Percentiles rank a stretch among this genome's conserved stretches.
phyloP scores from a whole-genome alignment of 352 stramenopile species.

The Aphanomyces stellatus region DNA sequence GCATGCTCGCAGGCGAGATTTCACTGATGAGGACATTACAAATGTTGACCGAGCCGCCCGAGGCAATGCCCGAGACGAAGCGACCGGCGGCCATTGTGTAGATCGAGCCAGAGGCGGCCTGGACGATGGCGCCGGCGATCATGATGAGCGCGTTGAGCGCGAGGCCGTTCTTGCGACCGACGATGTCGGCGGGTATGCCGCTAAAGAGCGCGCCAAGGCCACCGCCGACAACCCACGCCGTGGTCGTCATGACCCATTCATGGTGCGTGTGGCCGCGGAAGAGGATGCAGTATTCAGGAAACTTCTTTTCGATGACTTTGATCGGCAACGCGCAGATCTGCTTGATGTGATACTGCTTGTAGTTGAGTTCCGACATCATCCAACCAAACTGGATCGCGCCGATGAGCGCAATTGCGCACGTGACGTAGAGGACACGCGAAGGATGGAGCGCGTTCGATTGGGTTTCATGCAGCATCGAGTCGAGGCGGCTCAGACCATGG shows the following conservation, averaged over 20 bases:
- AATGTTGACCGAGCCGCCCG: constrained; percentile 24
- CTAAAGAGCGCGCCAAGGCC: constrained; percentile 39
- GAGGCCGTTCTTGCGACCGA: constrained; percentile 36
- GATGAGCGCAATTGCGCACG: constrained; percentile 31
- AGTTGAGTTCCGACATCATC: constrained; percentile 46
- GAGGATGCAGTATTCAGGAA: constrained; percentile 36
- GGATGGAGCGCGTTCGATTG: not conserved
- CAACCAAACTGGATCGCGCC: constrained; percentile 45
- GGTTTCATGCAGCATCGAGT: constrained; percentile 7
- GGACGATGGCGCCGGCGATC: constrained; percentile 19
- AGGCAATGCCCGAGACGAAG: constrained; percentile 23
- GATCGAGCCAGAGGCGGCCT: constrained; percentile 20
- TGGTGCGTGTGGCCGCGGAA: constrained; percentile 44
- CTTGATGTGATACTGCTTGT: constrained; percentile 31
- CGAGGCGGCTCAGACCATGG: not conserved
- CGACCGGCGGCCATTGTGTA: constrained; percentile 22
- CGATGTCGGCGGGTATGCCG: constrained; percentile 28
- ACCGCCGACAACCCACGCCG: constrained; percentile 44
- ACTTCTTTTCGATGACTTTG: not conserved
- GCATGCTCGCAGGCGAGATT: constrained; percentile 31
- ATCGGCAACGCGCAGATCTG: constrained; percentile 23
- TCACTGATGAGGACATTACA: constrained; percentile 42
- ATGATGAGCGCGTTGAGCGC: constrained; percentile 17
- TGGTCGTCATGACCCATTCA: constrained; percentile 45
- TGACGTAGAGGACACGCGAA: constrained; percentile 32